These are phyloP conservation scores for Lactarius psammicola DNA, from an alignment of 768 basidiomycete genomes.

Conservation along the genomic window DNA sequence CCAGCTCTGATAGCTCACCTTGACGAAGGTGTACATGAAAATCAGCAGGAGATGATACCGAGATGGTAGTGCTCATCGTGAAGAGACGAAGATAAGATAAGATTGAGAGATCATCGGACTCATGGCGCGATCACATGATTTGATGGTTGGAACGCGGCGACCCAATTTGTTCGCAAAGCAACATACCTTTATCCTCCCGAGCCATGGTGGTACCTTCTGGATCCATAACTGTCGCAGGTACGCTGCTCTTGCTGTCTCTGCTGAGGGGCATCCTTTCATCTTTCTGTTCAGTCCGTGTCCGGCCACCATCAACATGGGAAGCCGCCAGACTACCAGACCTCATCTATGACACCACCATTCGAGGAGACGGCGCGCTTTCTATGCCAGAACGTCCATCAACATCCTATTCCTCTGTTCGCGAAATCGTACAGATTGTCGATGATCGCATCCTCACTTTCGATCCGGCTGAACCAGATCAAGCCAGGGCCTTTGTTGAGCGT, in stretches of 20 bases:
- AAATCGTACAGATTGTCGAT: slow-evolving; percentile 87
- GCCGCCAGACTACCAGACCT: slow-evolving; percentile 79
- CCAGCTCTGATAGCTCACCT: slow-evolving; percentile 74
- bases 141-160: slow-evolving; percentile 23
- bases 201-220: slow-evolving; percentile 73
- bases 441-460: slow-evolving; percentile 96
- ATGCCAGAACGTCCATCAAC: slow-evolving; percentile 53
- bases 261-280: neutral
- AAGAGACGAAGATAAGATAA: slow-evolving; percentile 17
- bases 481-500: slow-evolving; percentile 76
- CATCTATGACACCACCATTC: slow-evolving; percentile 64
- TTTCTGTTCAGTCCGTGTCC: slow-evolving; percentile 72
- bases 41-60: slow-evolving; percentile 70
- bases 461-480: slow-evolving; percentile 84
- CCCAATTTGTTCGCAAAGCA: neutral
- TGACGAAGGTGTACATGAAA: slow-evolving; percentile 98
- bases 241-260: slow-evolving; percentile 28
- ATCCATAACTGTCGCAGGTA: slow-evolving; percentile 85
- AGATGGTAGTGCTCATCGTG: slow-evolving; percentile 40
- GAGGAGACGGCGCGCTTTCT: slow-evolving; percentile 84
- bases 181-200: slow-evolving; percentile 1
- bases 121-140: slow-evolving; percentile 23
- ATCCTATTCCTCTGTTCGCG: slow-evolving; percentile 59
- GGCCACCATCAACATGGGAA: slow-evolving; percentile 84
- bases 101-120: slow-evolving; percentile 4